These are phyloP conservation scores for Kurtzmaniella quercitrusa DNA, from an alignment of 1,139 yeast species.

Conservation along the genomic window DNA sequence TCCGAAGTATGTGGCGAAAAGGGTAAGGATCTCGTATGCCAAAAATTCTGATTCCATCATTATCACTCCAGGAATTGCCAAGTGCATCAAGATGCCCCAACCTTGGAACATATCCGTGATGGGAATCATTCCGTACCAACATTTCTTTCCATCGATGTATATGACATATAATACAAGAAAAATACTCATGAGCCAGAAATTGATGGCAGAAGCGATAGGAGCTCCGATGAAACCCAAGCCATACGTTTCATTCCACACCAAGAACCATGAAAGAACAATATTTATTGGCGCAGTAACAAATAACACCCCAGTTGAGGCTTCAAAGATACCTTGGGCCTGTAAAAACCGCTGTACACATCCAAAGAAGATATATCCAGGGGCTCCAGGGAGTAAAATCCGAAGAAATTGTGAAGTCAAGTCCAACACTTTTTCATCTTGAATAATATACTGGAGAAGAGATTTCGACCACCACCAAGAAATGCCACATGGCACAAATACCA, in stretches of 20 bases:
- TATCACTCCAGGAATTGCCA: conserved; percentile 69
- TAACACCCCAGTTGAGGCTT: conserved; percentile 79
- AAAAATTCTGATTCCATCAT: conserved; percentile 74
- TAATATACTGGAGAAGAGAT: conserved; percentile 43
- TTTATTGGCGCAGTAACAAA: conserved; percentile 79
- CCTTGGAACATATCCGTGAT: conserved; percentile 45
- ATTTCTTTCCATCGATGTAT: conserved; percentile 60
- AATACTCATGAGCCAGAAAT: conserved; percentile 66
- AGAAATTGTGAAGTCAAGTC: conserved; percentile 60
- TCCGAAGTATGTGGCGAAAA: conserved; percentile 76
- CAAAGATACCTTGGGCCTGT: conserved; percentile 91
- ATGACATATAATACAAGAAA: conserved; percentile 51
- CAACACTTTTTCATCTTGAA: conserved; percentile 61
- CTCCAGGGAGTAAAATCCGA: conserved; percentile 65
- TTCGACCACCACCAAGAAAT: conserved; percentile 66
- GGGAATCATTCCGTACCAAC: conserved; percentile 63
- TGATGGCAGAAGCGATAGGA: conserved; percentile 65
- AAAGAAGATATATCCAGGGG: conserved; percentile 80
- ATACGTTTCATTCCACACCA: conserved; percentile 66
- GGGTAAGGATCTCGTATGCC: conserved; percentile 68
- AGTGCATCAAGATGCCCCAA: conserved; percentile 55
- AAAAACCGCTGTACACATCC: conserved; percentile 79
- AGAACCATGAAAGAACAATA: conserved; percentile 62
- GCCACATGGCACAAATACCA: conserved; percentile 58
- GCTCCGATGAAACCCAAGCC: conserved; percentile 72